phyloP scores from a whole-genome alignment of 1,284 basidiomycete species.

The Coriolopsis trogii region DNA sequence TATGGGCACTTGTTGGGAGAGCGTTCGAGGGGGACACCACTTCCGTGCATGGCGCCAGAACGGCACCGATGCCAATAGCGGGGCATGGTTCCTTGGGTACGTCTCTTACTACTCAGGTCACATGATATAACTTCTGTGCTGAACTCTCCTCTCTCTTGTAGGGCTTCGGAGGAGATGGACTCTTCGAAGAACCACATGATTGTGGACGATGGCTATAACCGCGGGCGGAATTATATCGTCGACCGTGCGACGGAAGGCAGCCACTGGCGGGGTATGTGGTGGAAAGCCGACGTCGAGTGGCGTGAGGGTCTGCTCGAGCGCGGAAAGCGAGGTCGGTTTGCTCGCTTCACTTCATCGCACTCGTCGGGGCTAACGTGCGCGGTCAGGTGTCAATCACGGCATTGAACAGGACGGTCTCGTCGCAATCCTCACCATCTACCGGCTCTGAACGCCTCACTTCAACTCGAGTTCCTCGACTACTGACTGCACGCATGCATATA shows the following conservation, averaged over 20 bases:
- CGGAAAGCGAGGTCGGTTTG: constrained; percentile 61
- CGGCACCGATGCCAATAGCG: constrained; percentile 43
- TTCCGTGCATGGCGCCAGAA: constrained; percentile 53
- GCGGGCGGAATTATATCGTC: constrained; percentile 76
- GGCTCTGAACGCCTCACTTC: constrained; percentile 34
- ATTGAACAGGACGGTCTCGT: constrained; percentile 79
- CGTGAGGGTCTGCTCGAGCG: constrained; percentile 63
- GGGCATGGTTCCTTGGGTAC: constrained; percentile 52
- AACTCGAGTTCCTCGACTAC: neutral
- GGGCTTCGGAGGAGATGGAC: constrained; percentile 75
- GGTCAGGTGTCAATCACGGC: constrained; percentile 72
- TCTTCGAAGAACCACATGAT: constrained; percentile 72
- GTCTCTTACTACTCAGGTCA: constrained; percentile 12
- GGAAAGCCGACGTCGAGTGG: constrained; percentile 78
- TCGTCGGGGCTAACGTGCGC: constrained; percentile 6
- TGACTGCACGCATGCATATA: too few relatives aligned
- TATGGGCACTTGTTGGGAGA: constrained; percentile 52
- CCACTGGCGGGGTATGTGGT: constrained; percentile 63
- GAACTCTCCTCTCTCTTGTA: constrained; percentile 30
- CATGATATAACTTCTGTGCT: neutral
- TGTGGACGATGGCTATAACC: constrained; percentile 74
- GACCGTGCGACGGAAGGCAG: constrained; percentile 62
- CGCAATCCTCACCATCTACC: constrained; percentile 70
- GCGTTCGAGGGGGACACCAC: constrained; percentile 49
- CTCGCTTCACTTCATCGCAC: neutral